Evolutionary conservation across 2,329 filamentous ascomycete genomes (phyloP).

Genomic region (Thelonectria olida): DNA sequence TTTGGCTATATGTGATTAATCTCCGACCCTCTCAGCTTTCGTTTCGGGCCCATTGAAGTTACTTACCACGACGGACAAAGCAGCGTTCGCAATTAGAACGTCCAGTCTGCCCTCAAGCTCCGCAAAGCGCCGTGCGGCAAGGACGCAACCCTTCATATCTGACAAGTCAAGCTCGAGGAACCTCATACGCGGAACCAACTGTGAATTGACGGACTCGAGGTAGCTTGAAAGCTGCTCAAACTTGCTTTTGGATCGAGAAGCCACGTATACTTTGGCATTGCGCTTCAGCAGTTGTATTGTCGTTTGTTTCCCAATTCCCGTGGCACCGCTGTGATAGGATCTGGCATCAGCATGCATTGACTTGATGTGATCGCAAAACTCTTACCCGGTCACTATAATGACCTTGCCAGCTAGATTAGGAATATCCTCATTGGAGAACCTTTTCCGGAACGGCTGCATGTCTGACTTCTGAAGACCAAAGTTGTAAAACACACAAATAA

Average conservation of each 20-base stretch:
- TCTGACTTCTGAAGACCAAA: no score
- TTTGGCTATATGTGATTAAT: background rate
- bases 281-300: background rate
- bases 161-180: constrained; percentile 1
- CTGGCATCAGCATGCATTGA: background rate
- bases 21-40: background rate
- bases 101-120: background rate
- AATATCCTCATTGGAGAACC: background rate
- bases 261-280: constrained; percentile 1
- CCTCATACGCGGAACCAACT: background rate
- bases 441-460: background rate
- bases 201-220: background rate
- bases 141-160: background rate
- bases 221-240: background rate
- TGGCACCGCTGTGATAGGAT: background rate
- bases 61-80: background rate
- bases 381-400: background rate
- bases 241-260: background rate
- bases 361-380: background rate
- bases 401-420: background rate
- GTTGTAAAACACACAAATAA: no score
- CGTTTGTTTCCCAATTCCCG: constrained; percentile 1
- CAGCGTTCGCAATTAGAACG: background rate
- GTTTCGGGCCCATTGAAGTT: background rate
- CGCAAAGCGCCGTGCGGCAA: background rate